These are phyloP conservation scores for Yamadazyma membranifaciens DNA, from an alignment of 1,139 yeast species.

Conservation along the genomic window DNA sequence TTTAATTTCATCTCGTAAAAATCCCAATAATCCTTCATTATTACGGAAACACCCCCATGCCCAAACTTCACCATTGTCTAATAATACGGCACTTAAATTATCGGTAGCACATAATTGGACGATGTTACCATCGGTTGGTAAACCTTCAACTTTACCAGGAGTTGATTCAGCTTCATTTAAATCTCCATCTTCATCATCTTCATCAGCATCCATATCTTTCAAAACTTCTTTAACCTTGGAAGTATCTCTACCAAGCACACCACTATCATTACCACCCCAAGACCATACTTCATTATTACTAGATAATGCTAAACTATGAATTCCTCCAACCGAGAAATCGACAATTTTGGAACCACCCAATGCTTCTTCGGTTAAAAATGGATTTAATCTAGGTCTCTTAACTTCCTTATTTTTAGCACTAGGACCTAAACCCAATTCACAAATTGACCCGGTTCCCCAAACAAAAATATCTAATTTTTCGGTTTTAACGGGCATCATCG, in stretches of 20 bases:
- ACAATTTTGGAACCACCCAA: conserved; percentile 43
- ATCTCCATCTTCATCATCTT: conserved; percentile 77
- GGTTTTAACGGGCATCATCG: conserved; percentile 36
- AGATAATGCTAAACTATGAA: conserved; percentile 87
- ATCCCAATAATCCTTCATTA: conserved; percentile 89
- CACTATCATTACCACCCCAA: conserved; percentile 97
- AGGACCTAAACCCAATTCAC: conserved; percentile 95
- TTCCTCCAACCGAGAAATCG: conserved; percentile 91
- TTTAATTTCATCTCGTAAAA: conserved; percentile 56
- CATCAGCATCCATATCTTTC: conserved; percentile 65
- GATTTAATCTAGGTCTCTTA: conserved; percentile 90
- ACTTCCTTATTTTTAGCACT: conserved; percentile 84
- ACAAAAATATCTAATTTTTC: conserved; percentile 73
- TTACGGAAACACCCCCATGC: conserved; percentile 98
- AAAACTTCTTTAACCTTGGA: conserved; percentile 63
- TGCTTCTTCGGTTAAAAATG: conserved; percentile 56
- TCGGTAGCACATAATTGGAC: conserved; percentile 93
- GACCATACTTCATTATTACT: conserved; percentile 78
- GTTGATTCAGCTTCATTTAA: conserved; percentile 86
- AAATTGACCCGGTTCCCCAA: conserved; percentile 97
- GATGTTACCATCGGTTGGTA: conserved; percentile 55
- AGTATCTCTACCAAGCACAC: conserved; percentile 84
- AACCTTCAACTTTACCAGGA: conserved; percentile 70
- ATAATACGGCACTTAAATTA: conserved; percentile 77
- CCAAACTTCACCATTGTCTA: conserved; percentile 81